phyloP scores from a whole-genome alignment of 2,329 filamentous ascomycete species.

The Ceratocystiopsis minuta region DNA sequence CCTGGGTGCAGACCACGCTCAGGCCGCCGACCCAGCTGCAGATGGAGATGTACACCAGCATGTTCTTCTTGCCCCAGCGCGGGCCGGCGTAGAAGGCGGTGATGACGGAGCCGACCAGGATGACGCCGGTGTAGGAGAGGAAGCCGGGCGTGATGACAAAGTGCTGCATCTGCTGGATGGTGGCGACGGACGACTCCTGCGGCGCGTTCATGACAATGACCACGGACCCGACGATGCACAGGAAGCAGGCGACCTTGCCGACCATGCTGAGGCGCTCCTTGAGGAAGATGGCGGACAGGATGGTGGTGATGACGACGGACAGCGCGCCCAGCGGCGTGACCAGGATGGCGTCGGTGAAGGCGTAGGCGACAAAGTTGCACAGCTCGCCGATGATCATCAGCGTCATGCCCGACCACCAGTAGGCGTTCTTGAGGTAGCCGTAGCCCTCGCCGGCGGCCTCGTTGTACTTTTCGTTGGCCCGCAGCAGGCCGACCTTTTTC shows the following conservation, averaged over 20 bases:
- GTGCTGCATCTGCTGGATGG: slow-evolving; percentile 82
- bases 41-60: slow-evolving; percentile 93
- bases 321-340: slow-evolving; percentile 84
- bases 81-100: slow-evolving; percentile 69
- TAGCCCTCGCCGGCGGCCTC: slow-evolving; percentile 93
- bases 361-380: slow-evolving; percentile 94
- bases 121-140: slow-evolving; percentile 63
- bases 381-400: slow-evolving; percentile 94
- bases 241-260: slow-evolving; percentile 87
- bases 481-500: slow-evolving; percentile 82
- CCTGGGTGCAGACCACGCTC: slow-evolving; percentile 89
- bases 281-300: slow-evolving; percentile 83
- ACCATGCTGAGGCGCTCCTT: slow-evolving; percentile 93
- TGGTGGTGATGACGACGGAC: slow-evolving; percentile 79
- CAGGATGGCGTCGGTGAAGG: slow-evolving; percentile 89
- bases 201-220: slow-evolving; percentile 93
- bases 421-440: slow-evolving; percentile 85
- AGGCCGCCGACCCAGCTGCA: slow-evolving; percentile 89
- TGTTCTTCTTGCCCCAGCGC: slow-evolving; percentile 84
- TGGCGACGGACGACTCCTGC: slow-evolving; percentile 61
- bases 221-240: slow-evolving; percentile 83
- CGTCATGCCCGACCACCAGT: slow-evolving; percentile 92
- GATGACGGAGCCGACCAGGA: slow-evolving; percentile 55
- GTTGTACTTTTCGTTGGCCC: slow-evolving; percentile 89
- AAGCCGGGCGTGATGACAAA: slow-evolving; percentile 81